phyloP scores from a whole-genome alignment of 2,329 filamentous ascomycete genomes.

The Fusarium sp. region DNA sequence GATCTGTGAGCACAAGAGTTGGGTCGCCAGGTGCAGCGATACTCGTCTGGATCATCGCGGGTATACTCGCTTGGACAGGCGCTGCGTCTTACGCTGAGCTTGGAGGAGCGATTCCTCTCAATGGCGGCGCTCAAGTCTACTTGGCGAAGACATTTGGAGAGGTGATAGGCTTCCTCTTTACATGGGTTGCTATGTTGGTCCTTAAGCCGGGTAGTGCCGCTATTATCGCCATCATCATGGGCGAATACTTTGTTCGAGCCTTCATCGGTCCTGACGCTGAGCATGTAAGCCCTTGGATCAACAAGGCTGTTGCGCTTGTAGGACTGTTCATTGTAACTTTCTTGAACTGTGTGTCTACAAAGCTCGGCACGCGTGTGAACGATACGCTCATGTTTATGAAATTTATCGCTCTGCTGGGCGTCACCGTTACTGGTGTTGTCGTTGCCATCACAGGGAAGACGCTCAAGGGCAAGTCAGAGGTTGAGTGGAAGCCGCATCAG shows the following conservation, averaged over 20 bases:
- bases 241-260: slow-evolving; percentile 93
- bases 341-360: slow-evolving; percentile 91
- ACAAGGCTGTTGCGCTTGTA: slow-evolving; percentile 85
- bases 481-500: slow-evolving; percentile 85
- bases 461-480: slow-evolving; percentile 77
- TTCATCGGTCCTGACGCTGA: slow-evolving; percentile 88
- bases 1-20: slow-evolving; percentile 90
- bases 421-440: slow-evolving; percentile 88
- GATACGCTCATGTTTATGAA: slow-evolving; percentile 98
- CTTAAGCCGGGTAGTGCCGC: slow-evolving; percentile 93
- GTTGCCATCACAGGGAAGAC: slow-evolving; percentile 89
- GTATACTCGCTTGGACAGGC: slow-evolving; percentile 95
- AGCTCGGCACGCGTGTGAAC: slow-evolving; percentile 85
- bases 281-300: slow-evolving; percentile 85
- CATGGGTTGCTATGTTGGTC: slow-evolving; percentile 94
- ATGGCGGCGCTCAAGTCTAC: slow-evolving; percentile 94
- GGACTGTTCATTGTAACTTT: slow-evolving; percentile 82
- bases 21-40: slow-evolving; percentile 91
- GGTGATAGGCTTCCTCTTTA: slow-evolving; percentile 91
- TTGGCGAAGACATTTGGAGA: slow-evolving; percentile 97
- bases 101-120: slow-evolving; percentile 93
- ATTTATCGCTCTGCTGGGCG: slow-evolving; percentile 87
- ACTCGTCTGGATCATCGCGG: slow-evolving; percentile 91
- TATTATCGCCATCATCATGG: slow-evolving; percentile 97
- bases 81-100: slow-evolving; percentile 95